A percentile compares a stretch with the other conserved stretches of the same genome.
Conservation (phyloP, 1,284 basidiomycete species). For the Pholiota adiposa region DNA sequence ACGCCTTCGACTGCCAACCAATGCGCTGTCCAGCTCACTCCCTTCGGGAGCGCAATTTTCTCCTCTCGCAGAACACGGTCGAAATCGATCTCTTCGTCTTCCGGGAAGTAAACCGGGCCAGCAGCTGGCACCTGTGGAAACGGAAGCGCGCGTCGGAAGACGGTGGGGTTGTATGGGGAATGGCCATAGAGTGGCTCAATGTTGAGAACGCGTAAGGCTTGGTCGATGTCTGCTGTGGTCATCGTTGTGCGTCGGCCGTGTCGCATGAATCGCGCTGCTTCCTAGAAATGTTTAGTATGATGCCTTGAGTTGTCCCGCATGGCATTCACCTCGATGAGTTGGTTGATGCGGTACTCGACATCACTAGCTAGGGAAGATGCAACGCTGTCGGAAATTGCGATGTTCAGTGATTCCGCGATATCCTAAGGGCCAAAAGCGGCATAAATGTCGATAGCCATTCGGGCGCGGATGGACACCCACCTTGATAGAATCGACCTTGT, state of each 20-base stretch:
- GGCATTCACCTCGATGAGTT: conserved; percentile 78
- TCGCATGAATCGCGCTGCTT: conserved; percentile 96
- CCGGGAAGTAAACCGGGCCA: conserved; percentile 86
- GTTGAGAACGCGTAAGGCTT: conserved; percentile 92
- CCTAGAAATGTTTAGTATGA: conserved; percentile 49
- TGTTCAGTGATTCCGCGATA: conserved; percentile 87
- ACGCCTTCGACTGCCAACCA: conserved; percentile 99
- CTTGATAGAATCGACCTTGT: conserved; percentile 69
- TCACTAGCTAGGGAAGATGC: conserved; percentile 91
- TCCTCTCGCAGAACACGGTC: conserved; percentile 86
- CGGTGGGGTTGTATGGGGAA: conserved; percentile 67
- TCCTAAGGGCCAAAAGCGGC: conserved; percentile 56
- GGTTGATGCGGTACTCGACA: conserved; percentile 95
- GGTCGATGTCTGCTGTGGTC: conserved; percentile 90
- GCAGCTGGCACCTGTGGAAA: conserved; percentile 62
- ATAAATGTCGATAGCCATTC: background rate
- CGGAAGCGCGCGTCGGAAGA: conserved; percentile 75
- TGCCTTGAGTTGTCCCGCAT: conserved; percentile 15
- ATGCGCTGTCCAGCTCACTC: conserved; percentile 86
- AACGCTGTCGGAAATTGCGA: conserved; percentile 84
- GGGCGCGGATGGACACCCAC: conserved; percentile 36
- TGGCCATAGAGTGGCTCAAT: conserved; percentile 92
- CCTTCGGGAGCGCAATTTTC: conserved; percentile 78
- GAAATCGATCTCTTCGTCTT: conserved; percentile 98
- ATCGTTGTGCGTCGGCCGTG: conserved; percentile 89